Evolutionary conservation across 441 rosid species (phyloP), one percentile per base, ranked within the genome.

Genomic region (Viola pubescens): DNA sequence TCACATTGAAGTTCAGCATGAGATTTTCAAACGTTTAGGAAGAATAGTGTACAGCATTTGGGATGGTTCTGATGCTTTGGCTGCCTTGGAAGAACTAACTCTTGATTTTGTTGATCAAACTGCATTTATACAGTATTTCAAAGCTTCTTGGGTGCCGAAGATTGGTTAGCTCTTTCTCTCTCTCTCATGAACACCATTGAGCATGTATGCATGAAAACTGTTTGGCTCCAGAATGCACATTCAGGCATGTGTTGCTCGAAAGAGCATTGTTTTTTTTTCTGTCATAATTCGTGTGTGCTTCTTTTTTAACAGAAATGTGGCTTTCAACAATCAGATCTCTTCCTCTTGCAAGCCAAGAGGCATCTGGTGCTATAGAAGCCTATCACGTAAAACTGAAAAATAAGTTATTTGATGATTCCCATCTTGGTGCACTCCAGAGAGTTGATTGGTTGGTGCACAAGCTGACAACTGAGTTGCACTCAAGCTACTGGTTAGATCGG

Each of bases 371-470:
- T 45, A 85, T 89, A 71, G 98, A 89, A 81, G 88, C 95, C 58
- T 92, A 92, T 77, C 98, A 92, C 73, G 82, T 82, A 38, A 92
- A 92, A 81, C 85, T 89, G 58, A 92, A 89, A 80, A 67, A 78
- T 7, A 89, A 84, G 62, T 61, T 92, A 49, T 92, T 87, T 39
- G 98, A 92, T 55, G 97, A 92, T 75, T 85, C 97, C 19, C 97
- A 89, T 68, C 98, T 92, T 48, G 88, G 88, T 70, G 87, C 98
- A 7, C 85, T 87, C 60, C 82, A 77, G 66, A 89, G 98, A 79
- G 95, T 85, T 59, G 97, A 89, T 70, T 89, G 95, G 98, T 75
- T 92, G 56, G 98, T 92, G 62, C 98, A 89, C 81, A 92, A 87
- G 79, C 81, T 89, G 75, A 92, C 81, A 9, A 92, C 91, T 1